Conservation (phyloP, 345 rosid genomes). For the Turritis glabra region DNA sequence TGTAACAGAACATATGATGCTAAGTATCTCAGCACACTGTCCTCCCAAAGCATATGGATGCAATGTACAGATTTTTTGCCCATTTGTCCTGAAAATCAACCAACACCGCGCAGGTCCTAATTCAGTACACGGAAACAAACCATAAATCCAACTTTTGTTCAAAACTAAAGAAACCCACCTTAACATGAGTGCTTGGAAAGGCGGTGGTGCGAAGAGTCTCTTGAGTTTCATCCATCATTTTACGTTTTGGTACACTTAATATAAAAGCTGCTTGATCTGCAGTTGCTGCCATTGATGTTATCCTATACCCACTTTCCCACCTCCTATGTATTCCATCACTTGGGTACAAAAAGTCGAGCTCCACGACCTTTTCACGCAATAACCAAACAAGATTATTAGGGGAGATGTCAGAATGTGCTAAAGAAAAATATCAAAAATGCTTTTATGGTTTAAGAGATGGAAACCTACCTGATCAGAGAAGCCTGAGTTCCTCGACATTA, state of each 20-base stretch:
- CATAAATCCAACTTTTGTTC: slow-evolving; percentile 1
- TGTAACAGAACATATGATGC: slow-evolving; percentile 8
- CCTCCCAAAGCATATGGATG: slow-evolving; percentile 84
- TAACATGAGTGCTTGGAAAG: slow-evolving; percentile 89
- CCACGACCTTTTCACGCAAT: slow-evolving; percentile 65
- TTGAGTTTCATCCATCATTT: slow-evolving; percentile 81
- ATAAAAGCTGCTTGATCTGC: slow-evolving; percentile 91
- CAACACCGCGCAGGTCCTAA: background rate
- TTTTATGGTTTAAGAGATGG: background rate
- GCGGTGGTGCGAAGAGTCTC: slow-evolving; percentile 92
- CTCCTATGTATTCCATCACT: slow-evolving; percentile 95
- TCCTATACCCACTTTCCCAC: slow-evolving; percentile 86
- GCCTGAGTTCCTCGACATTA: slow-evolving; percentile 95
- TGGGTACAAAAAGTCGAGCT: slow-evolving; percentile 96
- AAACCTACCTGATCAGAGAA: slow-evolving; percentile 69
- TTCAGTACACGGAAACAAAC: slow-evolving; percentile 14
- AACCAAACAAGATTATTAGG: background rate
- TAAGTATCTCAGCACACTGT: slow-evolving; percentile 65
- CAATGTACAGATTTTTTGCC: slow-evolving; percentile 84
- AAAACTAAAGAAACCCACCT: slow-evolving; percentile 49
- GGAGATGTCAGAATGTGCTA: background rate
- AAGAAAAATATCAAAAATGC: background rate
- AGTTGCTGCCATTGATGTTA: slow-evolving; percentile 96
- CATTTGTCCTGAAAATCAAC: slow-evolving; percentile 77
- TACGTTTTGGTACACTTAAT: slow-evolving; percentile 77